Evolutionary conservation across 176 grass and related monocot genomes (phyloP).

Genomic region (Panicum miliaceum): DNA sequence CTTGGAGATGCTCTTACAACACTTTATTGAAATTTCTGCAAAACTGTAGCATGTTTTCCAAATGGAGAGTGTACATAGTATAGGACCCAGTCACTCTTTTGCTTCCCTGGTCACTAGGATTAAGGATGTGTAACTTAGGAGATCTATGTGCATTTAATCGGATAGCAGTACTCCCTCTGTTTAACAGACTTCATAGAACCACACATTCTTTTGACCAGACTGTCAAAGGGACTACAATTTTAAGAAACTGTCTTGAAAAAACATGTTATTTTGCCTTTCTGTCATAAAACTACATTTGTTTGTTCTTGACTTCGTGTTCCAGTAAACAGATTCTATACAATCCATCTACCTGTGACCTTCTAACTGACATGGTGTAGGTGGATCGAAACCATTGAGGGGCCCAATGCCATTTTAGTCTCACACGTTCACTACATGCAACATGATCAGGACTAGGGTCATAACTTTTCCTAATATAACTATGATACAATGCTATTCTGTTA

Average conservation of each 20-base stretch:
- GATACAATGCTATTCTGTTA: neutral
- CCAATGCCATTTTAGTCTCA: neutral
- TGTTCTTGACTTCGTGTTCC: neutral
- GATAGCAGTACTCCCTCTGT: neutral
- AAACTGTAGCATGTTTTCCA: neutral
- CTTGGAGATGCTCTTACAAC: too few species aligned
- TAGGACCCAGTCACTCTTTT: neutral
- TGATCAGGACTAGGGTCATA: neutral
- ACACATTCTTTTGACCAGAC: neutral
- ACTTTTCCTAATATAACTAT: neutral
- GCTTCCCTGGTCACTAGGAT: neutral
- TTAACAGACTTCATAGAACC: neutral
- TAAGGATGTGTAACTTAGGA: neutral
- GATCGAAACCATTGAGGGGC: neutral
- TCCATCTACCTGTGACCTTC: neutral
- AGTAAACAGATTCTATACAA: neutral
- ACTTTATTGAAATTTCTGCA: neutral
- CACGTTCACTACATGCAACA: neutral
- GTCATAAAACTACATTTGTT: neutral
- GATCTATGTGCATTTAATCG: neutral
- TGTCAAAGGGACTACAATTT: neutral
- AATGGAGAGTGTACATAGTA: neutral
- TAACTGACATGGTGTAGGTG: neutral
- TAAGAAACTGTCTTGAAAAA: neutral
- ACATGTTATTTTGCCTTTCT: neutral